Evolutionary conservation across 169 alveolate species (phyloP).

Genomic region (Eimeria maxima): DNA sequence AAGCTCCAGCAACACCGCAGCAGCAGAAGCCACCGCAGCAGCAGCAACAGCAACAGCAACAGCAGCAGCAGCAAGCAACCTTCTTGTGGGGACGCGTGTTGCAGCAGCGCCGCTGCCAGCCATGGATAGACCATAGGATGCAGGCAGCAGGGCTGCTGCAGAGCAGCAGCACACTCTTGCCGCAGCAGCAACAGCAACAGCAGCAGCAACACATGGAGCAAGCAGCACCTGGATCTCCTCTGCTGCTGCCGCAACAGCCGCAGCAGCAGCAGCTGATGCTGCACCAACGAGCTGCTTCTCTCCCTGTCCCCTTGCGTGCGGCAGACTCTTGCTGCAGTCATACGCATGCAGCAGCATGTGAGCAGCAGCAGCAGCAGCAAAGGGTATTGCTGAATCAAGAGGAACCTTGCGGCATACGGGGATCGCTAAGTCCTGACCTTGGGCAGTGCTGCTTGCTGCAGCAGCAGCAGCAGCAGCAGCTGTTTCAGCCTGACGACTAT

Average conservation of each 20-base stretch:
- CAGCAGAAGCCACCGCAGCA: neutral
- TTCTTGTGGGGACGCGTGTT: constrained; percentile 43
- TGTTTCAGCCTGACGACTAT: neutral
- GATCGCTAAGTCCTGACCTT: neutral
- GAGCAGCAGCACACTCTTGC: neutral
- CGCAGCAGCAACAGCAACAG: too few species aligned
- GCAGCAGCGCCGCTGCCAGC: constrained; percentile 66
- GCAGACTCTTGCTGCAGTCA: constrained; percentile 17
- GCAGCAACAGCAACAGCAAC: constrained; percentile 52
- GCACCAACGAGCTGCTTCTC: neutral
- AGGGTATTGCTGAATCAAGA: neutral
- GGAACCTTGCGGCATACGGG: constrained; percentile 10
- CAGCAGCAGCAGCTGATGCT: constrained; percentile 42
- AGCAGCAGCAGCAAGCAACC: neutral
- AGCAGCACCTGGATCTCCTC: neutral
- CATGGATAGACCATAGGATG: constrained; percentile 24
- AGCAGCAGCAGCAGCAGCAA: constrained; percentile 39
- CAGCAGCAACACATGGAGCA: neutral
- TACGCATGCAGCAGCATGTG: constrained; percentile 13
- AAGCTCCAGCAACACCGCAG: neutral
- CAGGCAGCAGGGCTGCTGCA: constrained; percentile 6
- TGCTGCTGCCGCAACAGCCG: neutral
- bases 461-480: constrained; percentile 45
- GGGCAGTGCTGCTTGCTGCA: constrained; percentile 12
- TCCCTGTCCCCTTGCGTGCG: neutral